phyloP scores from a whole-genome alignment of 2,329 filamentous ascomycete species.

The Fusarium sp. region DNA sequence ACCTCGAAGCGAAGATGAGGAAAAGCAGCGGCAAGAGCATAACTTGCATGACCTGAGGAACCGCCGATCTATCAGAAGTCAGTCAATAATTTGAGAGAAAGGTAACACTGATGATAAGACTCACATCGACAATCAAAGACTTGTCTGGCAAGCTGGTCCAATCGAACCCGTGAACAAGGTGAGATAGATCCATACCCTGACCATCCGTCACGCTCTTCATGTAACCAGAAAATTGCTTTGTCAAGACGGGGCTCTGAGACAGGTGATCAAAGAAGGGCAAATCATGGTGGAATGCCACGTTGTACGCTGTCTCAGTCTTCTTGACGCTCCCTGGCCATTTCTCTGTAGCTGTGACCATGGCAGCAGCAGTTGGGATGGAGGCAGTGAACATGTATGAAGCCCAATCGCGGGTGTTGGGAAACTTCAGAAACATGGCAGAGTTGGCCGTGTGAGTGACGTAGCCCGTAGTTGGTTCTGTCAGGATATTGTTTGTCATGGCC shows the following conservation, averaged over 20 bases:
- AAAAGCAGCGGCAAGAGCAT: background rate
- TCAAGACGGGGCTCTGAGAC: background rate
- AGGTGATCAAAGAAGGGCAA: constrained; percentile 18
- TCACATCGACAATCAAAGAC: constrained; percentile 10
- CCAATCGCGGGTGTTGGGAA: constrained; percentile 12
- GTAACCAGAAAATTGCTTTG: constrained; percentile 14
- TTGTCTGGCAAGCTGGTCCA: background rate
- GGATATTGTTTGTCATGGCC: constrained; percentile 13
- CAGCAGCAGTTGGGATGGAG: constrained; percentile 9
- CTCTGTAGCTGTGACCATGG: constrained; percentile 6
- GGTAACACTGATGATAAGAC: background rate
- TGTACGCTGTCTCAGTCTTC: constrained; percentile 16
- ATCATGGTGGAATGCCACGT: constrained; percentile 8
- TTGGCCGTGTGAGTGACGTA: constrained; percentile 7
- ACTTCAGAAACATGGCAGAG: constrained; percentile 6
- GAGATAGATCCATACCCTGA: constrained; percentile 5
- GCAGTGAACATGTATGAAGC: constrained; percentile 13
- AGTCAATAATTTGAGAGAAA: background rate
- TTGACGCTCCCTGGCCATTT: constrained; percentile 8
- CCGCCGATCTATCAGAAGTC: constrained; percentile 2
- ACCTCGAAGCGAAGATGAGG: constrained; percentile 9
- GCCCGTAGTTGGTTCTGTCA: background rate
- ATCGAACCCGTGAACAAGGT: constrained; percentile 9
- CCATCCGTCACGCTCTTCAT: constrained; percentile 10
- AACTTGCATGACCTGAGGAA: constrained; percentile 10